Conservation (phyloP, 306 rosid genomes). For the Calophaca sinica region DNA sequence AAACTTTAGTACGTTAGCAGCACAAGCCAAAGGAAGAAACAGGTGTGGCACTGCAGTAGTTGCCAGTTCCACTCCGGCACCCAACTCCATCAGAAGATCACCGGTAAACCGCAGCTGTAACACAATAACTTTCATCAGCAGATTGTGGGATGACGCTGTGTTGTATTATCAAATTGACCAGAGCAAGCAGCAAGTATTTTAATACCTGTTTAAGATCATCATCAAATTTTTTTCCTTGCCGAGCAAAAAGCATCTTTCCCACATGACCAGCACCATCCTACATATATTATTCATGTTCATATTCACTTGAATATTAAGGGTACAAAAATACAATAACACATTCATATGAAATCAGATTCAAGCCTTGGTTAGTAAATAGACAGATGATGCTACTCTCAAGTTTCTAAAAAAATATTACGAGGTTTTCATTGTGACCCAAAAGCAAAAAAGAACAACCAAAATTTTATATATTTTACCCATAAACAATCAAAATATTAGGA, state of each 20-base stretch:
- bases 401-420: too few relatives aligned
- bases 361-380: not conserved
- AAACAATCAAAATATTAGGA: too few relatives aligned
- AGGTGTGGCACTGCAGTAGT: conserved; percentile 92
- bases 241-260: conserved; percentile 97
- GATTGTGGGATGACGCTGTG: conserved; percentile 31
- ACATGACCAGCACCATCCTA: conserved; percentile 99
- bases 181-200: conserved; percentile 20
- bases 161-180: conserved; percentile 4
- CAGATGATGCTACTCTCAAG: not conserved
- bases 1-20: conserved; percentile 96
- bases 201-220: conserved; percentile 92
- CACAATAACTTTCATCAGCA: conserved; percentile 39
- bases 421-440: too few relatives aligned
- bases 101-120: conserved; percentile 88
- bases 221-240: conserved; percentile 98
- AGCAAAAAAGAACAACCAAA: too few relatives aligned
- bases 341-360: conserved; percentile 15
- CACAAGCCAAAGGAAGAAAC: conserved; percentile 98
- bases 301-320: conserved; percentile 11
- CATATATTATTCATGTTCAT: conserved; percentile 16
- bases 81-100: conserved; percentile 97
- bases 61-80: conserved; percentile 94
- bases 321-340: conserved; percentile 9
- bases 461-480: too few relatives aligned